Evolutionary conservation across 2,329 filamentous ascomycete species (phyloP).

Genomic region (Calonectria montana): DNA sequence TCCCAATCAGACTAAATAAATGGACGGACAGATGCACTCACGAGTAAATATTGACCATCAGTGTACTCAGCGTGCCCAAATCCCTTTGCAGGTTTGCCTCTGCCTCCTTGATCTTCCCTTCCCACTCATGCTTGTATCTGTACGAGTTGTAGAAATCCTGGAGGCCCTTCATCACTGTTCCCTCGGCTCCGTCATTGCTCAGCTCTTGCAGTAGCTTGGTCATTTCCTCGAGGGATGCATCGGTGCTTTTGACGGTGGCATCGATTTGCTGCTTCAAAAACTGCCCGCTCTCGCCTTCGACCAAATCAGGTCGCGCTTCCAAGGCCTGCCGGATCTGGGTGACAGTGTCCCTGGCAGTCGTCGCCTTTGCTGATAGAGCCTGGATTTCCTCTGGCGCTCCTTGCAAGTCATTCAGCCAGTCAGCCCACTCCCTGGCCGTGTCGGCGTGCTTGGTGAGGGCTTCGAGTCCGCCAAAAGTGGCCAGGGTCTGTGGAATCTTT

Average conservation of each 20-base stretch:
- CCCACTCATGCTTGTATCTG: conserved; percentile 46
- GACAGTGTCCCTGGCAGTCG: conserved; percentile 46
- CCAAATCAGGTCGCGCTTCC: conserved; percentile 43
- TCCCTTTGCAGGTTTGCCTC: conserved; percentile 46
- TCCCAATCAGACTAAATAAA: background rate
- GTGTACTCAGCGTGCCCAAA: conserved; percentile 39
- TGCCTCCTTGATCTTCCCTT: conserved; percentile 45
- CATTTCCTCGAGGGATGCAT: conserved; percentile 42
- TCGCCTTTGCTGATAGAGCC: conserved; percentile 39
- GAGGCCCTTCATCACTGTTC: conserved; percentile 34
- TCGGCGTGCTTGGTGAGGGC: conserved; percentile 43
- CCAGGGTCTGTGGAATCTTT: conserved; percentile 40
- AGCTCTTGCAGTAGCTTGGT: conserved; percentile 45
- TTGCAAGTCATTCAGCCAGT: conserved; percentile 47
- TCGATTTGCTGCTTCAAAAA: conserved; percentile 46
- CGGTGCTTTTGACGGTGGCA: conserved; percentile 40
- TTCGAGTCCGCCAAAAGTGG: conserved; percentile 42
- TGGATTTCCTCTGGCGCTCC: conserved; percentile 47
- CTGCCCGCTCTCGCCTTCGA: conserved; percentile 45
- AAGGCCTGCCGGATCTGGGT: conserved; percentile 45
- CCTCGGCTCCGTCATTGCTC: conserved; percentile 36
- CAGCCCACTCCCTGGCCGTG: conserved; percentile 48
- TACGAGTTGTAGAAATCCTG: conserved; percentile 49
- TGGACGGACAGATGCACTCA: conserved; percentile 19
- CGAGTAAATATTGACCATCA: conserved; percentile 50